Percentiles rank a stretch among this genome's conserved stretches.
These are phyloP conservation scores for Conticribra guillardii DNA, from an alignment of 108 stramenopile genomes.

Conservation along the genomic window DNA sequence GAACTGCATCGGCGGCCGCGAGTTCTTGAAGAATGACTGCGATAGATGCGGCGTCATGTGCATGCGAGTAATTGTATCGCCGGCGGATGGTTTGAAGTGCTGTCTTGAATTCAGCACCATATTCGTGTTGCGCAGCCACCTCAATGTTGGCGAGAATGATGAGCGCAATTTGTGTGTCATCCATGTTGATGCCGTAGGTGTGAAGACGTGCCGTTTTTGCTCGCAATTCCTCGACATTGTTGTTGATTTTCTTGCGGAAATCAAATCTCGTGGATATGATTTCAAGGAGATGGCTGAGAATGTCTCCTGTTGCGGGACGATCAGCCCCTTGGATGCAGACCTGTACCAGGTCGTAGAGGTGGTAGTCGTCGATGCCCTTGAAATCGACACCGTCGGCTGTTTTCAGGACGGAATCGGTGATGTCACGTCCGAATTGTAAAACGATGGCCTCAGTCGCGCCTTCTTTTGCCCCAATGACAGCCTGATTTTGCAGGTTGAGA, in stretches of 20 bases:
- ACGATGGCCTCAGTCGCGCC: not conserved
- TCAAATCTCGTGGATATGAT: not conserved
- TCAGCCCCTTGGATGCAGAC: conserved; percentile 3
- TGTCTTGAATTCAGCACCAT: not conserved
- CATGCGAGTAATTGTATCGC: not conserved
- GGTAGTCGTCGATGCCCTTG: too few species aligned
- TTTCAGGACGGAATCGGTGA: conserved; percentile 7
- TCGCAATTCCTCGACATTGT: not conserved
- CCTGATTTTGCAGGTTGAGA: conserved; percentile 2
- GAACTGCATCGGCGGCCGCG: conserved; percentile 1
- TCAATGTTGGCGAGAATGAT: conserved; percentile 8
- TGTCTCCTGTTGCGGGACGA: not conserved
- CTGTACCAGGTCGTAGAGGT: not conserved
- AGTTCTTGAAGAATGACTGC: not conserved
- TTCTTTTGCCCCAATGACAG: conserved; percentile 10
- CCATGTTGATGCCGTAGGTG: conserved; percentile 6
- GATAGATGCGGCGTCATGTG: not conserved
- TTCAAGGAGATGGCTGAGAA: conserved; percentile 3
- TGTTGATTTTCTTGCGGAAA: conserved; percentile 2
- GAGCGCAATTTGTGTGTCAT: not conserved
- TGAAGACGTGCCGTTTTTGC: not conserved
- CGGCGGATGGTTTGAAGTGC: conserved; percentile 7
- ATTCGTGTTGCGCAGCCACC: not conserved
- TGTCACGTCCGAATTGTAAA: not conserved
- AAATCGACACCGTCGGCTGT: conserved; percentile 4